phyloP scores from a whole-genome alignment of 768 basidiomycete genomes.

The Agaricus sinodeliciosus region DNA sequence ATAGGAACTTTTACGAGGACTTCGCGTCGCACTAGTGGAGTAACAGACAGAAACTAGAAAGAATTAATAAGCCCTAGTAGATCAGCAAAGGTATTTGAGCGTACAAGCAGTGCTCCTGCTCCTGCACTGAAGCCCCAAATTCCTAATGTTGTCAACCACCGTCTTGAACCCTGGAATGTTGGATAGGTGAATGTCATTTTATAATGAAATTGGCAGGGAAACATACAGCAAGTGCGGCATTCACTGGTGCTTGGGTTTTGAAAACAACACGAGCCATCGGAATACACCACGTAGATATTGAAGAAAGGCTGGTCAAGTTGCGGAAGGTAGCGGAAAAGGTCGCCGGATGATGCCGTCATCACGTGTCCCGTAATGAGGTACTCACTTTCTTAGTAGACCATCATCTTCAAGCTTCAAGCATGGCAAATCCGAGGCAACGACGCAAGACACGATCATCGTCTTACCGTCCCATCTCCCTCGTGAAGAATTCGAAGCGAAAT shows the following conservation, averaged over 20 bases:
- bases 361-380: constrained; percentile 7
- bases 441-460: constrained; percentile 75
- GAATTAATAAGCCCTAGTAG: neutral
- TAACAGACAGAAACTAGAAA: constrained; percentile 67
- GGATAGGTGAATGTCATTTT: constrained; percentile 8
- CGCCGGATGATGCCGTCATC: constrained; percentile 23
- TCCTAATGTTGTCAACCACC: constrained; percentile 54
- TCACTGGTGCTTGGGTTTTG: constrained; percentile 31
- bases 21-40: constrained; percentile 76
- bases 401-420: constrained; percentile 22
- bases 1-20: constrained; percentile 68
- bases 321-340: constrained; percentile 25
- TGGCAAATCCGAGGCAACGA: constrained; percentile 95
- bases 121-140: constrained; percentile 73
- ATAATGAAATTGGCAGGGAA: neutral
- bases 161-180: constrained; percentile 36
- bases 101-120: constrained; percentile 59
- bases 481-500: constrained; percentile 66
- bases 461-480: constrained; percentile 69
- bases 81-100: constrained; percentile 15
- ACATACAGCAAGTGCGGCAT: constrained; percentile 32
- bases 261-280: constrained; percentile 39
- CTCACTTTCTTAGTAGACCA: neutral
- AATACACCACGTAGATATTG: constrained; percentile 8
- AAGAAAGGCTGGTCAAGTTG: constrained; percentile 9